Base-by-base conservation (phyloP, 2,329 filamentous ascomycete genomes). In the Cladosporium austrohemisphaericum region DNA sequence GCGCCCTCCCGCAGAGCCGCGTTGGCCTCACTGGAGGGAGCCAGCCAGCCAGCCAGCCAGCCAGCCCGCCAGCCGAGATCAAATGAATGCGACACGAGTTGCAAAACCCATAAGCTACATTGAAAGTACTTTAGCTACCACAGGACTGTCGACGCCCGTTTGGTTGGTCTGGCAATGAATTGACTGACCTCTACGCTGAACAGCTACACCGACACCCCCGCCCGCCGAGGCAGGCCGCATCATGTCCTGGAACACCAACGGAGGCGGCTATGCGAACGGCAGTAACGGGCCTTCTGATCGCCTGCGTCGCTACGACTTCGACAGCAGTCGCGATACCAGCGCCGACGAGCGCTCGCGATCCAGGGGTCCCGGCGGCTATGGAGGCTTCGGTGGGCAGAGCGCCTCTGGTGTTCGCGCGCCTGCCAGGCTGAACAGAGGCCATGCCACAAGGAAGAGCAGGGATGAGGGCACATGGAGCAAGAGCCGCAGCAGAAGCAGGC, bases 351-450 rank as follows among this genome's bases (percentile, higher is more conserved):
- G 69, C 7, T 64, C 61, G 41, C 53, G 61, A 36, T 65, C 62
- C 35, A 57, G 68, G 28, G 63, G 69, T 5, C 64, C 70, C 4
- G 68, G 65, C 19, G 69, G 68, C 25, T 71, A 71, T 55, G 68
- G 68, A 11, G 69, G 66, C 40, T 63, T 63, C 40, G 55, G 58
- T 22, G 46, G 49, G 41, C 55, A 52, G 44, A 46, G 55, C 25
- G 47, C 41, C 19, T 50, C 14, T 41, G 56, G 50, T 14, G 57
- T 64, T 11, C 59, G 55, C 22, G 60, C 56, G 4, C 60, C 60
- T 6, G 64, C 66, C 25, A 69, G 70, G 49, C 59, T 75, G 26
- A 73, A 75, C 44, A 65, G 73, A 50, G 65, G 64, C 43, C 64
- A 63, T 33, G 70, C 67, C 36, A 63, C 66, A 10, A 60, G 70